These are phyloP conservation scores for Angophora floribunda DNA, from an alignment of 345 rosid genomes.

Conservation along the genomic window DNA sequence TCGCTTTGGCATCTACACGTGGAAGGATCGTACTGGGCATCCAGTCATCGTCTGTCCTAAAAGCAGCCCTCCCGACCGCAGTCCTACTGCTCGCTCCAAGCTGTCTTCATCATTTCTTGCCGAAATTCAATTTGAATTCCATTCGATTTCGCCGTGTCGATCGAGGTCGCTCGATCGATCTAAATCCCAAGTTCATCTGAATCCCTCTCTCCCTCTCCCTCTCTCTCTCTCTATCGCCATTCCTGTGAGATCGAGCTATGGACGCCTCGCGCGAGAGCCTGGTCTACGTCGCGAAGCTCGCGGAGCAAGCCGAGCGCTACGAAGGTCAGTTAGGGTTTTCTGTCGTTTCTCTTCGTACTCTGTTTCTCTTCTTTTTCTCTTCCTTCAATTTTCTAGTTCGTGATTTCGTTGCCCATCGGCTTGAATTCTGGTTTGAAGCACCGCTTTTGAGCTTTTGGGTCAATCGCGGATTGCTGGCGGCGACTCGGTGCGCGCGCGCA, in stretches of 20 bases:
- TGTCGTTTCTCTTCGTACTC: not conserved
- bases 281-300: constrained; percentile 40
- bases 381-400: not conserved
- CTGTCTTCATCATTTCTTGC: not conserved
- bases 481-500: not conserved
- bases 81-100: not conserved
- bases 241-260: constrained; percentile 6
- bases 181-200: not conserved
- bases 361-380: not conserved
- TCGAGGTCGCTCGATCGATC: not conserved
- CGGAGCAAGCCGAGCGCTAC: constrained; percentile 47
- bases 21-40: not conserved
- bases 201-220: not conserved
- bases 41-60: not conserved
- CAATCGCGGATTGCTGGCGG: not conserved
- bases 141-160: not conserved
- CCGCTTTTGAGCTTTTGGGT: not conserved
- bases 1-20: not conserved
- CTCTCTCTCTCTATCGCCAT: not conserved
- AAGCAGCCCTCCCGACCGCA: not conserved
- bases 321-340: constrained; percentile 14
- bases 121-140: not conserved
- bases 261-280: constrained; percentile 23
- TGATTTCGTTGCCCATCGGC: not conserved
- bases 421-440: not conserved